Conservation (phyloP, 129 eudicot genomes). For the Centella asiatica region DNA sequence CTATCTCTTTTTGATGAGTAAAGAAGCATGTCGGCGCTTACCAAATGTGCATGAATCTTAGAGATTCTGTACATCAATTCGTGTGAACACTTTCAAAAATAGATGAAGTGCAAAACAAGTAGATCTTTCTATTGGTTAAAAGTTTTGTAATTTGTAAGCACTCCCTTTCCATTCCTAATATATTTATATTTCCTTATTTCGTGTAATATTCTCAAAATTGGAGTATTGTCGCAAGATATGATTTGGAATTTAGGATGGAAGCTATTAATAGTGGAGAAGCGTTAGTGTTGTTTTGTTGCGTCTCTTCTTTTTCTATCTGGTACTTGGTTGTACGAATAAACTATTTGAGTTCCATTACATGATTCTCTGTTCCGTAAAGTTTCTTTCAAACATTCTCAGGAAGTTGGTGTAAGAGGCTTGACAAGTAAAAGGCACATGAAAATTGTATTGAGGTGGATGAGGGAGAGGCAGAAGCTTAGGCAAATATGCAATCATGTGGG, state of each 20-base stretch:
- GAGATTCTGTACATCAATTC: no score
- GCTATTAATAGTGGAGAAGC: background rate
- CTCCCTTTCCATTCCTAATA: no score
- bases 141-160: no score
- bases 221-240: background rate
- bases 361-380: background rate
- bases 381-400: conserved; percentile 34
- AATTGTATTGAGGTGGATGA: conserved; percentile 88
- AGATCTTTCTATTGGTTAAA: no score
- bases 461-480: conserved; percentile 86
- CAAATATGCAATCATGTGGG: conserved; percentile 90
- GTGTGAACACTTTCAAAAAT: no score
- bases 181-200: no score
- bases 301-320: background rate
- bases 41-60: no score
- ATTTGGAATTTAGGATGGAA: background rate
- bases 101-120: no score
- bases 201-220: background rate
- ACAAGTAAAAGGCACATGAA: conserved; percentile 89
- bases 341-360: background rate
- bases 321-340: background rate
- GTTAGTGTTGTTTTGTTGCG: background rate
- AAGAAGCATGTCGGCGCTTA: no score
- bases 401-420: conserved; percentile 70
- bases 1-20: no score